Evolutionary conservation across 2,329 filamentous ascomycete genomes (phyloP).

Genomic region (Endocalyx cinctus): DNA sequence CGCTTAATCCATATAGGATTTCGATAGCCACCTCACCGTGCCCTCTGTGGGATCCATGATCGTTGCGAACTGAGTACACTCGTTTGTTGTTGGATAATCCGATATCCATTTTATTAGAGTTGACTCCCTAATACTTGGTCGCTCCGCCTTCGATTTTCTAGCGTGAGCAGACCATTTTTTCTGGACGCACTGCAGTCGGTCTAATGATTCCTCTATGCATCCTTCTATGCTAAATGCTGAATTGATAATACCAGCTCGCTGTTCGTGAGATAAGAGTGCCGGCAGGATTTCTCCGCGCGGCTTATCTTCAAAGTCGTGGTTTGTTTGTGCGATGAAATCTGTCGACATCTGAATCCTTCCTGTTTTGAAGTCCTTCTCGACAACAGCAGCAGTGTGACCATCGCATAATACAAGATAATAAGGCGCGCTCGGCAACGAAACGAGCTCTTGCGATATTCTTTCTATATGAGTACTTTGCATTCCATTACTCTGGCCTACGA

Average conservation of each 20-base stretch:
- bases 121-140: conserved; percentile 23
- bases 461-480: background rate
- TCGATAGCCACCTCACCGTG: conserved; percentile 38
- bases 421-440: conserved; percentile 40
- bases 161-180: conserved; percentile 30
- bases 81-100: conserved; percentile 50
- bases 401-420: conserved; percentile 55
- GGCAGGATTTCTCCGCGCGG: conserved; percentile 1
- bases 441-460: conserved; percentile 23
- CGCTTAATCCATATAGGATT: conserved; percentile 1
- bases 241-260: conserved; percentile 4
- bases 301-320: conserved; percentile 39
- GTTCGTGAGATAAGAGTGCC: background rate
- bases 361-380: conserved; percentile 51
- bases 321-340: conserved; percentile 52
- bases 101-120: conserved; percentile 43
- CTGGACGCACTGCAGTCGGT: conserved; percentile 30
- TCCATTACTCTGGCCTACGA: no score
- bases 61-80: conserved; percentile 52
- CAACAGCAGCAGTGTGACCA: conserved; percentile 38
- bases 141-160: conserved; percentile 14
- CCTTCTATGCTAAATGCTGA: conserved; percentile 16
- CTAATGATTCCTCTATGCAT: conserved; percentile 25
- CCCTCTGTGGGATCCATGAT: conserved; percentile 52
- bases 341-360: conserved; percentile 39